These are phyloP conservation scores for Bretschneidera sinensis DNA, from an alignment of 345 rosid species.

Conservation along the genomic window DNA sequence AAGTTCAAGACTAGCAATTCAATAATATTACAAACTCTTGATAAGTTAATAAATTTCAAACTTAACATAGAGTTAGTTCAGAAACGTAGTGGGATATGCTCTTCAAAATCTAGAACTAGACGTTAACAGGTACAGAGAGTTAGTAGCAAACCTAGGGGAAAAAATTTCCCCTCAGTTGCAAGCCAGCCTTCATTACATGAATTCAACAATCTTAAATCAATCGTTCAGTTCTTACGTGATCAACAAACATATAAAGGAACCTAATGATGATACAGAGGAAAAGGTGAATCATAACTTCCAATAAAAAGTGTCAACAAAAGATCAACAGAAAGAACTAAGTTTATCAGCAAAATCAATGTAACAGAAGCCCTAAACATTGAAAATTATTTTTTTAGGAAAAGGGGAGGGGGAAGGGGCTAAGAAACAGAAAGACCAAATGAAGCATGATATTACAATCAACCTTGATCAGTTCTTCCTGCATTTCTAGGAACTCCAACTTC, in stretches of 20 bases:
- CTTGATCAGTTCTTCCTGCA: slow-evolving; percentile 97
- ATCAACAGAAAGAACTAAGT: not conserved
- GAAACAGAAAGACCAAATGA: slow-evolving; percentile 6
- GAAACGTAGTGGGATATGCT: not conserved
- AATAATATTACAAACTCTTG: not conserved
- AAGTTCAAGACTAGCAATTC: not conserved
- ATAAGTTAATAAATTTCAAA: not conserved
- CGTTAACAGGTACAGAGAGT: not conserved
- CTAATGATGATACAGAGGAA: not conserved
- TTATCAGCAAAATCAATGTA: no score
- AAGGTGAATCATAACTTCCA: not conserved
- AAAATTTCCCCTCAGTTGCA: not conserved
- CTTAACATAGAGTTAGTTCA: not conserved
- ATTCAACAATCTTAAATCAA: not conserved
- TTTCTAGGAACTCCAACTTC: slow-evolving; percentile 87
- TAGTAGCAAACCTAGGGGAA: not conserved
- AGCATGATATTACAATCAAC: slow-evolving; percentile 30
- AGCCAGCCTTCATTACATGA: slow-evolving; percentile 6
- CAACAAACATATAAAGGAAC: no score
- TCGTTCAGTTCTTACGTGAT: not conserved
- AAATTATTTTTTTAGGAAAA: no score
- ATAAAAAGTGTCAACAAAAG: not conserved
- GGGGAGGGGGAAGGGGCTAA: not conserved
- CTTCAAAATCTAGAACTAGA: not conserved
- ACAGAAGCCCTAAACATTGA: no score